A percentile compares a stretch with the other conserved stretches of the same genome.
Evolutionary conservation across 208 protist species (phyloP).

Genomic region (Naegleria fowleri): DNA sequence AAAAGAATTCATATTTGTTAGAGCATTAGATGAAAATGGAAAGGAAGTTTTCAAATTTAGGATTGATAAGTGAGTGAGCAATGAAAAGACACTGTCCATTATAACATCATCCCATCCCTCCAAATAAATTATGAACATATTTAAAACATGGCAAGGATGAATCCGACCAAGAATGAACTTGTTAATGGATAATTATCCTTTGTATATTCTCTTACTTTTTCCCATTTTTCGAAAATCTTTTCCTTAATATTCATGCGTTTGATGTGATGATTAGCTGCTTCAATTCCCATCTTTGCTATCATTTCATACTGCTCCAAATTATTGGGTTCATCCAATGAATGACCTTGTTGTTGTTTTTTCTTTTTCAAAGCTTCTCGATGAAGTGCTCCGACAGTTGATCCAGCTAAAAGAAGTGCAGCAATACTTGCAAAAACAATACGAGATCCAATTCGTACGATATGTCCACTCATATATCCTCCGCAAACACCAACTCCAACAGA

Average conservation of each 20-base stretch:
- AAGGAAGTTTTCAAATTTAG: too few relatives aligned
- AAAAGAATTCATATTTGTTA: too few relatives aligned
- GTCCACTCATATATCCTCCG: neutral
- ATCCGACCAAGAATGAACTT: neutral
- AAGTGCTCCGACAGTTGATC: neutral
- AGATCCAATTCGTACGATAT: neutral
- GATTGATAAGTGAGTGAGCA: too few relatives aligned
- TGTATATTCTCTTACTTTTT: neutral
- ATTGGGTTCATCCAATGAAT: neutral
- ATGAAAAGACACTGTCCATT: too few relatives aligned
- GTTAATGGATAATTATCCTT: neutral
- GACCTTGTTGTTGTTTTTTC: neutral
- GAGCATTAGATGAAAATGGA: too few relatives aligned
- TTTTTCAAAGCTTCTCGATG: neutral
- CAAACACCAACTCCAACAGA: neutral
- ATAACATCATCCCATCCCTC: too few relatives aligned
- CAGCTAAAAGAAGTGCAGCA: neutral
- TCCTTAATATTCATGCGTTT: neutral
- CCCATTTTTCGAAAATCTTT: neutral
- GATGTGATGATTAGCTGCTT: neutral
- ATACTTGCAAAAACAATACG: neutral
- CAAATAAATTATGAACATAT: too few relatives aligned
- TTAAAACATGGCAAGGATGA: slow-evolving; percentile 2
- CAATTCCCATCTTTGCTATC: neutral
- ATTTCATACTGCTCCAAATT: neutral